phyloP scores from a whole-genome alignment of 2,329 filamentous ascomycete species.

The Colletotrichum nymphaeae region DNA sequence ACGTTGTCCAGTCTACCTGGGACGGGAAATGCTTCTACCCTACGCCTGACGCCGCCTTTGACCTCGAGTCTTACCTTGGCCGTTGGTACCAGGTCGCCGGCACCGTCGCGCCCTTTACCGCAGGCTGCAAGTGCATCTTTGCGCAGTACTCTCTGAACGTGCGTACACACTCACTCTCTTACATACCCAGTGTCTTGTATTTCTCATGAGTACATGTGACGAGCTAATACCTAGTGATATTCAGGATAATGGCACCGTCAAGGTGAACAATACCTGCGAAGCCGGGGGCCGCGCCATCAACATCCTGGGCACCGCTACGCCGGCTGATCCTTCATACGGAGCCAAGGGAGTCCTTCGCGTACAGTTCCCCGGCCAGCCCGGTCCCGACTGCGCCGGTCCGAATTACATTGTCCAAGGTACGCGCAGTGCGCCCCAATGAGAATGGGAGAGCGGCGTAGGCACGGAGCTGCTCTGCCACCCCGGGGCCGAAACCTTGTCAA shows the following conservation, averaged over 20 bases:
- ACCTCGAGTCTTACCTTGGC: constrained; percentile 45
- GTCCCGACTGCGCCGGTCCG: constrained; percentile 44
- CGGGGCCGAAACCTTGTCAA: no score
- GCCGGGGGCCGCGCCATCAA: constrained; percentile 40
- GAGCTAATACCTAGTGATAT: background rate
- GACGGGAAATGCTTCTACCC: constrained; percentile 48
- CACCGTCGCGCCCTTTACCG: constrained; percentile 44
- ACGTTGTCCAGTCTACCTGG: constrained; percentile 44
- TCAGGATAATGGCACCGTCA: constrained; percentile 45
- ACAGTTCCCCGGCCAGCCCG: constrained; percentile 45
- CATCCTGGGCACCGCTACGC: constrained; percentile 44
- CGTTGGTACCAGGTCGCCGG: constrained; percentile 49
- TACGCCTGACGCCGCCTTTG: constrained; percentile 42
- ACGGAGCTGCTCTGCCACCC: no score
- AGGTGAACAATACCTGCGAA: constrained; percentile 48
- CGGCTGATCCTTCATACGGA: constrained; percentile 43
- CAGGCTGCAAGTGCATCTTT: constrained; percentile 46
- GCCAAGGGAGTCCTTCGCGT: constrained; percentile 44
- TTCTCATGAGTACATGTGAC: no score
- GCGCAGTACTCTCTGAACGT: constrained; percentile 47
- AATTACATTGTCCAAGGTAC: constrained; percentile 48
- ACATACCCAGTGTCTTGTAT: no score
- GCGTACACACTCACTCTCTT: constrained; percentile 1
- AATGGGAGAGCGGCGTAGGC: background rate
- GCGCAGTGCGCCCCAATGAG: background rate